Evolutionary conservation across 768 basidiomycete species (phyloP), one percentile per base, ranked within the genome.

Genomic region (Ephemerocybe angulata): DNA sequence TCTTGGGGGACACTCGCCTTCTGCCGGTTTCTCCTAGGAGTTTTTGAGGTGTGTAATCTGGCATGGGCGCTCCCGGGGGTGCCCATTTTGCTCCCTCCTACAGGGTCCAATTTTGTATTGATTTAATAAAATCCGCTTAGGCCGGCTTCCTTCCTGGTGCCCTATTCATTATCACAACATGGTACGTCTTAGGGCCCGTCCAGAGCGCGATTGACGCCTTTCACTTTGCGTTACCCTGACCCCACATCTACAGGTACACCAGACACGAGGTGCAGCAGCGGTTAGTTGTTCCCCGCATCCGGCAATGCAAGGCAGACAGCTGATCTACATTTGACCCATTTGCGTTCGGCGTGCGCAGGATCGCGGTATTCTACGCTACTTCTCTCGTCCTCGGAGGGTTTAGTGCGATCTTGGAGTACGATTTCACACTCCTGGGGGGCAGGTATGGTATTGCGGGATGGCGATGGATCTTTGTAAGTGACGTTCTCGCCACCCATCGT

Each of bases 391-490:
- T 71, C 27, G 75, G 73, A 13, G 79, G 77, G 2, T 80, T 81
- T 60, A 76, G 78, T 60, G 72, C 78, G 19, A 75, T 81, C 31
- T 67, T 80, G 47, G 78, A 76, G 0, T 80, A 78, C 59, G 62
- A 63, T 30, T 47, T 80, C 46, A 76, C 74, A 43, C 67, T 73
- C 19, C 66, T 81, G 25, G 65, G 66, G 1, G 80, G 79, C 0
- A 69, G 64, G 57, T 56, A 64, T 37, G 78, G 76, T 15, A 63
- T 79, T 37, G 62, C 72, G 24, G 79, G 76, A 4, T 80, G 79
- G 79, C 70, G 78, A 1, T 82, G 79, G 78, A 80, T 81, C 49
- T 81, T 81, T 61, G 80, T 77, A 59, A 59, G 74, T 62, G 19
- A 35, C 43, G 15, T 21, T 57, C 38, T n/a, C 38, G n/a, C 21